Conservation (phyloP, 2,329 filamentous ascomycete genomes). For the Aphanoascus verrucosus region DNA sequence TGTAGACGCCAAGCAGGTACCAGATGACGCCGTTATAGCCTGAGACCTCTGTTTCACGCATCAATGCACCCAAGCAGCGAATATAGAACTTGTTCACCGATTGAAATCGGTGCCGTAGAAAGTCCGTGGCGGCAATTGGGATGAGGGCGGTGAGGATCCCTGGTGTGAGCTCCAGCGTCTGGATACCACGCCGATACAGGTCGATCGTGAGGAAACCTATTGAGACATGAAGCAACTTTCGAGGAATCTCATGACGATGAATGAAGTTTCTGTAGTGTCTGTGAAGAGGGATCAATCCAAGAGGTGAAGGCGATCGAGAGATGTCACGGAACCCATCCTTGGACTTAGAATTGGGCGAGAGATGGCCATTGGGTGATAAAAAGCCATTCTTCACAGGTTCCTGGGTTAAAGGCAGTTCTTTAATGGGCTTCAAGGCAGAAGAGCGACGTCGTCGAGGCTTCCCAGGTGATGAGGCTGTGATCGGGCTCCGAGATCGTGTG, state of each 20-base stretch:
- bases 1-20: slow-evolving; percentile 85
- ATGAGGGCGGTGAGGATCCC: slow-evolving; percentile 70
- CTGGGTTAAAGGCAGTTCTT: slow-evolving; percentile 34
- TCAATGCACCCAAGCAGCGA: slow-evolving; percentile 70
- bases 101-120: slow-evolving; percentile 70
- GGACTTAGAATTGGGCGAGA: slow-evolving; percentile 51
- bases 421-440: slow-evolving; percentile 44
- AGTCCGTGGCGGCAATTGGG: slow-evolving; percentile 72
- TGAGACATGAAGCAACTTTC: slow-evolving; percentile 85
- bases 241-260: slow-evolving; percentile 92
- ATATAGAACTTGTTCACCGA: slow-evolving; percentile 83
- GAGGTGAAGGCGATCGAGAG: slow-evolving; percentile 80
- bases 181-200: slow-evolving; percentile 70
- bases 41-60: slow-evolving; percentile 90
- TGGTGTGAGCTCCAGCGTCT: slow-evolving; percentile 68
- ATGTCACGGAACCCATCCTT: slow-evolving; percentile 72
- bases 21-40: slow-evolving; percentile 97
- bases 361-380: slow-evolving; percentile 51
- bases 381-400: slow-evolving; percentile 31
- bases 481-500: slow-evolving; percentile 61
- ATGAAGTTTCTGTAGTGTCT: slow-evolving; percentile 82
- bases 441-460: slow-evolving; percentile 39
- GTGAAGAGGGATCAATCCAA: slow-evolving; percentile 92
- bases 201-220: slow-evolving; percentile 90
- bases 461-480: slow-evolving; percentile 31